A percentile compares a stretch with the other conserved stretches of the same genome.
Conservation (phyloP, 345 rosid species). For the Eucalyptus regnans region DNA sequence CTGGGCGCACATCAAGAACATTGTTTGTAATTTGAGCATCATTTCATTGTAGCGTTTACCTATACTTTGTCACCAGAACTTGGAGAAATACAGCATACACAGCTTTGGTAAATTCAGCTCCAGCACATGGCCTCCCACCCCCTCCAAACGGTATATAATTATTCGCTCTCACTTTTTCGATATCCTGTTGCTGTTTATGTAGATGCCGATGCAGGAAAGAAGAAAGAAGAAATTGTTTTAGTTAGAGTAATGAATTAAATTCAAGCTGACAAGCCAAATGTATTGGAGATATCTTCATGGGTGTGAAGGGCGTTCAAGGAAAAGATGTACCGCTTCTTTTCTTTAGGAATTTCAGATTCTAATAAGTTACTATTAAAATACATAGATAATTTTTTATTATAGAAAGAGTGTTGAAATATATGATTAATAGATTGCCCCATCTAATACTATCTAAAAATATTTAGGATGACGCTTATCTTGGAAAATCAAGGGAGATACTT, state of each 20-base stretch:
- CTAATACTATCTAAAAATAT: background rate
- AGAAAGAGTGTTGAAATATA: too few species aligned
- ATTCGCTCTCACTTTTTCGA: constrained; percentile 13
- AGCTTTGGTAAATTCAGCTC: constrained; percentile 30
- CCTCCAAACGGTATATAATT: constrained; percentile 40
- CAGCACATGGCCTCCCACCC: constrained; percentile 30
- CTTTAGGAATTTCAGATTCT: too few species aligned
- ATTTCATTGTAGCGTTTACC: background rate
- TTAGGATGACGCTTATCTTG: background rate
- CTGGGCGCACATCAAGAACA: background rate
- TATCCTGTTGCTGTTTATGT: background rate
- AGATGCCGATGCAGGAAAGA: background rate
- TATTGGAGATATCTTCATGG: background rate
- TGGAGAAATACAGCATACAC: constrained; percentile 23
- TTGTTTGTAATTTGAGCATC: background rate
- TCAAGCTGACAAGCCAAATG: background rate
- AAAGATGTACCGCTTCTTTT: too few species aligned
- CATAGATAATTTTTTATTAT: too few species aligned
- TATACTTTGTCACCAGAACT: constrained; percentile 9
- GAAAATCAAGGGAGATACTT: background rate
- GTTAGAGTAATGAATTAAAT: background rate
- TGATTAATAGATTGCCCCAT: too few species aligned
- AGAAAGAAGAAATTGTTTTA: background rate
- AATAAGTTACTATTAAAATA: too few species aligned
- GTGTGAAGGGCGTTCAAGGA: too few species aligned